Percentiles rank a stretch among this genome's conserved stretches.
Evolutionary conservation across 352 stramenopile species (phyloP).

Genomic region (Phytopythium boreale): DNA sequence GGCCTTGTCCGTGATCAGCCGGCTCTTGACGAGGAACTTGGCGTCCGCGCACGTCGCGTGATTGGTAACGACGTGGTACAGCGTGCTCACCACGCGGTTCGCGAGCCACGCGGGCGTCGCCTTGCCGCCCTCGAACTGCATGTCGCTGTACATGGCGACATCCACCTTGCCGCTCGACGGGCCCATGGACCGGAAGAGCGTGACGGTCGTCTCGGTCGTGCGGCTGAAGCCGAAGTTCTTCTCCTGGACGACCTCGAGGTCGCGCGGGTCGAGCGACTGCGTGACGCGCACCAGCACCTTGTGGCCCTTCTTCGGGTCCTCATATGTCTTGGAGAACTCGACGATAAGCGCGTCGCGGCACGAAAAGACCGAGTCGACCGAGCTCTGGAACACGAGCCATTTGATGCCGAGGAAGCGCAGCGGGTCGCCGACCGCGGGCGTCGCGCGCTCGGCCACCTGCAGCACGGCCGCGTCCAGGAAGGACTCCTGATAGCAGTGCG

Average conservation of each 20-base stretch:
- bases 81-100: conserved; percentile 50
- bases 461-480: conserved; percentile 77
- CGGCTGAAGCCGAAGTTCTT: conserved; percentile 65
- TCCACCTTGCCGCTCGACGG: conserved; percentile 55
- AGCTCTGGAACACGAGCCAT: conserved; percentile 69
- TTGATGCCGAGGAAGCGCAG: conserved; percentile 77
- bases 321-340: conserved; percentile 59
- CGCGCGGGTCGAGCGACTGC: conserved; percentile 50
- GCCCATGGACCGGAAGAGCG: conserved; percentile 55
- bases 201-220: conserved; percentile 45
- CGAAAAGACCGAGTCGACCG: conserved; percentile 64
- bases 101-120: conserved; percentile 69
- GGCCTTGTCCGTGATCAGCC: conserved; percentile 58
- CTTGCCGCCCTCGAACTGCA: conserved; percentile 38
- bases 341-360: conserved; percentile 59
- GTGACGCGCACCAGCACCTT: conserved; percentile 59
- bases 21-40: conserved; percentile 58
- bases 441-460: conserved; percentile 46
- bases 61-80: conserved; percentile 34
- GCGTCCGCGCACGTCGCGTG: conserved; percentile 51
- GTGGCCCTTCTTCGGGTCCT: conserved; percentile 48
- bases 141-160: conserved; percentile 34
- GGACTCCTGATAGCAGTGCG: conserved; percentile 64
- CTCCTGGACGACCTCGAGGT: conserved; percentile 39
- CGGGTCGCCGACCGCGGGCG: conserved; percentile 40